Evolutionary conservation across 805 yeast genomes (phyloP), one percentile per base, ranked within the genome.

Genomic region (Wickerhamomyces sydowiorum): DNA sequence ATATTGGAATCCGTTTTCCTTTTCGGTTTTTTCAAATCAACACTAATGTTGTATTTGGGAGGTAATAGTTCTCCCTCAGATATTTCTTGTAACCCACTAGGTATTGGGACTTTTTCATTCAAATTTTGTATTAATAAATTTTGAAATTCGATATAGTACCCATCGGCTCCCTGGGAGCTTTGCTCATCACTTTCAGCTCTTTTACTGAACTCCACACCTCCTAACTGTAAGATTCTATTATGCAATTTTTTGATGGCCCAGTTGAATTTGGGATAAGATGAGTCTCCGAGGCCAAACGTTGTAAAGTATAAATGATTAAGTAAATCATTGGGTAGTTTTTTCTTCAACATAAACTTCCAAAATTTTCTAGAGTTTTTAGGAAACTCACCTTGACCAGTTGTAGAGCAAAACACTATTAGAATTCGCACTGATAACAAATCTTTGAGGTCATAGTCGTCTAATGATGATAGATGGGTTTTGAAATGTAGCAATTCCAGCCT

Each of bases 351-450:
- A 47, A 83, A 78, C 49, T 73, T 71, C 95, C 96, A 85, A 48
- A 91, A 76, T 46, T 75, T 77, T 48, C 70, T 69, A 1, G 84
- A 82, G 56, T 87, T 87, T 33, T 84, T 62, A 0, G 99, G 98
- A 27, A 91, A 62, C 47, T 85, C 96, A 22, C 99, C 99, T 61
- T 91, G 97, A 7, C 99, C 98, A 1, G 96, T 84, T 0, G 99
- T 91, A 1, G 96, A 81, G 57, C 95, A 85, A 3, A 91, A 59
- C 0, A 82, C 69, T 19, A 81, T 67, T 40, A 78, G 66, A 23
- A 63, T 61, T 7, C 64, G 53, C 14, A 78, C 71, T 4, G 77
- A 69, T 5, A 76, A 64, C 38, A 86, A 63, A 42, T 69, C 69
- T 49, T 70, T 73, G 35, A 82, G 60, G 44, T 80, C 76, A 54